These are phyloP conservation scores for Debaryomycetaceae sp. DNA, from an alignment of 1,139 yeast species.

Conservation along the genomic window DNA sequence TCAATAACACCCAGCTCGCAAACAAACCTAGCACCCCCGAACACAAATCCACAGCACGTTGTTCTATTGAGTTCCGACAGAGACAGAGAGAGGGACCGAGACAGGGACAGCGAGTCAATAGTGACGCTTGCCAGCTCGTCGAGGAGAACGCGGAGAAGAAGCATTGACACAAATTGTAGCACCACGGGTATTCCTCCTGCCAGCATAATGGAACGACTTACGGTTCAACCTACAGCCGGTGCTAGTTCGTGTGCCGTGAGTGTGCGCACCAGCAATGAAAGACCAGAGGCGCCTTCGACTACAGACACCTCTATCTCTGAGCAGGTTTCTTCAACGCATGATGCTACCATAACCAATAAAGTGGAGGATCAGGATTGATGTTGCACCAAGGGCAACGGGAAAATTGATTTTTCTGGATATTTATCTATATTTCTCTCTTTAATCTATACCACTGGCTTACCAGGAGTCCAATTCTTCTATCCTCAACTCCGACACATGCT, in stretches of 20 bases:
- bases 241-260: conserved; percentile 27
- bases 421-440: too few species aligned
- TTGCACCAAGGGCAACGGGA: not conserved
- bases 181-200: conserved; percentile 66
- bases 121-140: conserved; percentile 54
- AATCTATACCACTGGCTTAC: too few species aligned
- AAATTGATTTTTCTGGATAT: too few species aligned
- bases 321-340: not conserved
- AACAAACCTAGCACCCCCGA: conserved; percentile 7
- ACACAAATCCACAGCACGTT: conserved; percentile 3
- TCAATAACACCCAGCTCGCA: conserved; percentile 45
- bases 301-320: not conserved
- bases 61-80: conserved; percentile 4
- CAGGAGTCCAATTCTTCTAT: too few species aligned
- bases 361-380: not conserved
- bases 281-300: conserved; percentile 11
- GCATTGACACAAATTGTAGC: conserved; percentile 57
- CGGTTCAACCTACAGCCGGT: conserved; percentile 31
- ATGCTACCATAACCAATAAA: not conserved
- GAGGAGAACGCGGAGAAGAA: conserved; percentile 46
- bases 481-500: not conserved
- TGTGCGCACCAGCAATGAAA: conserved; percentile 14
- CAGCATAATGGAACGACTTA: conserved; percentile 52
- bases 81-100: conserved; percentile 12
- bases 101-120: conserved; percentile 51